Base-by-base conservation (phyloP, 495 filamentous ascomycete genomes). In the Penicillium paradoxum region DNA sequence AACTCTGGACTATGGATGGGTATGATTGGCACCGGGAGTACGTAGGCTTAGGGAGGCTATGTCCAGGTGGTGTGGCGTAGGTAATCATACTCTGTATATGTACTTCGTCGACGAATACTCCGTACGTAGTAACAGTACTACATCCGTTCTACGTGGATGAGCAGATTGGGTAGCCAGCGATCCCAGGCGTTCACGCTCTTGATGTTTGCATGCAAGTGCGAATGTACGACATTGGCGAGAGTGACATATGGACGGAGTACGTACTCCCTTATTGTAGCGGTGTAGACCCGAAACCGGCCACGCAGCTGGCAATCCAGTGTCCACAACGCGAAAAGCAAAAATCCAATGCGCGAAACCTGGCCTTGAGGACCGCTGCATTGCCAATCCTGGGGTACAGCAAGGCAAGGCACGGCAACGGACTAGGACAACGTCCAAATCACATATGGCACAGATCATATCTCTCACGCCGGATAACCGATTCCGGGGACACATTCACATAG, bases 321-420 rank as follows among this genome's bases (percentile, higher is more conserved):
- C 10, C 15, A 32, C 6, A 8, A 32, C 4, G 4, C 8, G 1
- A 1, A 32, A 40, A 22, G 19, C 8, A 40, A 44, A 44, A 44
- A 29, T 9, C n/a, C 4, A 37, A 37, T 7, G 24, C 3, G 24
- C 3, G 24, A 3, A 27, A 27, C 24, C n/a, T n/a, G n/a, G n/a
- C n/a, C n/a, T n/a, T n/a, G n/a, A n/a, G n/a, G n/a, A n/a, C n/a
- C 45, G 50, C 50, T 38, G 50, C 50, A 53, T 53, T 53, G 50
- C 32, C 33, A 53, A 53, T 45, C 50, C 50, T 53, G 50, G 50
- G 50, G 50, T 53, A 45, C 50, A 53, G 22, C 24, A 30, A n/a
- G 29, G 49, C 40, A 30, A 42, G 39, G 50, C 50, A 53, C 40
- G 27, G 18, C 3, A 15, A 17, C 32, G 13, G 4, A 37, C 4